Evolutionary conservation across 208 protist genomes (phyloP).

Genomic region (Trypanosoma mega): DNA sequence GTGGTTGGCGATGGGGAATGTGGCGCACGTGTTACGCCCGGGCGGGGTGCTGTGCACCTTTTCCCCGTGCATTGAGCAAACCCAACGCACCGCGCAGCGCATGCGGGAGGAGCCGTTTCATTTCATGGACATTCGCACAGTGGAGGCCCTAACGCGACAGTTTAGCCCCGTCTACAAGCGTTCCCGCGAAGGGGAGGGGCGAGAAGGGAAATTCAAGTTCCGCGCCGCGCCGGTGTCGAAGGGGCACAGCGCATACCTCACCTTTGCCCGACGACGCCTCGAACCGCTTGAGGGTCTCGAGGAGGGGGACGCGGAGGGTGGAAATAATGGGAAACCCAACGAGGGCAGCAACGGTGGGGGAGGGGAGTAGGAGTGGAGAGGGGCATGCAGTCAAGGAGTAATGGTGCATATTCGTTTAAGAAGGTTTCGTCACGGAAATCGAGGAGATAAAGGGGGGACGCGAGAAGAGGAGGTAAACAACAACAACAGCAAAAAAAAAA

Average conservation of each 20-base stretch:
- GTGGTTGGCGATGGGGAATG: conserved; percentile 86
- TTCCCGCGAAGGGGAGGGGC: conserved; percentile 30
- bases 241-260: conserved; percentile 92
- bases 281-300: conserved; percentile 22
- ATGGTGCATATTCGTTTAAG: too few relatives aligned
- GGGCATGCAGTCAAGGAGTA: neutral
- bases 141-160: conserved; percentile 80
- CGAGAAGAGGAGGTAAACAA: too few relatives aligned
- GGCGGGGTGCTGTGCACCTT: conserved; percentile 92
- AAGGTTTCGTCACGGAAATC: too few relatives aligned
- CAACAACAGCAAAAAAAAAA: too few relatives aligned
- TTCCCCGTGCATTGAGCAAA: conserved; percentile 94
- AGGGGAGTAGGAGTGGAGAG: neutral
- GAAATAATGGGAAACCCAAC: conserved; percentile 16
- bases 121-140: conserved; percentile 88
- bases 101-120: conserved; percentile 61
- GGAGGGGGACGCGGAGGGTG: conserved; percentile 6
- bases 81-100: conserved; percentile 72
- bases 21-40: conserved; percentile 70
- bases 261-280: conserved; percentile 81
- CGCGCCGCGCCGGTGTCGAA: conserved; percentile 56
- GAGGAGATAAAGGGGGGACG: too few relatives aligned
- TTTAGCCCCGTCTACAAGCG: conserved; percentile 75
- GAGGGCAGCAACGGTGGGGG: conserved; percentile 8
- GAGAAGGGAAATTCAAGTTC: conserved; percentile 41